phyloP scores from a whole-genome alignment of 2,329 filamentous ascomycete species.

The Fusarium sp. region DNA sequence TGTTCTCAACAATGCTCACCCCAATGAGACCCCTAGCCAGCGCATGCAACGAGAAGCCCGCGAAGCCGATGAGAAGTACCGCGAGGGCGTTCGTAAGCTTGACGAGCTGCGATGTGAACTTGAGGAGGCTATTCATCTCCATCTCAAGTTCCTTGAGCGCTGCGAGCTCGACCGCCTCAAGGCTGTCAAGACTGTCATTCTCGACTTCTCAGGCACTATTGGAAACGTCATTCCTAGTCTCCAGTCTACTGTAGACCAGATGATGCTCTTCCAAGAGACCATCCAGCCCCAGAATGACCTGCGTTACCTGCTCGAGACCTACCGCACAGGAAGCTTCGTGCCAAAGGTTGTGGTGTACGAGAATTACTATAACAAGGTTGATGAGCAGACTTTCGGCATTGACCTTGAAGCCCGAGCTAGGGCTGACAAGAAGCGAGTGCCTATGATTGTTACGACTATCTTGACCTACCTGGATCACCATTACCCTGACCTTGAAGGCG shows the following conservation, averaged over 20 bases:
- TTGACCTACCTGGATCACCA: constrained; percentile 96
- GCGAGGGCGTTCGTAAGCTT: constrained; percentile 84
- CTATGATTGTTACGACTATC: constrained; percentile 90
- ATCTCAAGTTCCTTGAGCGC: constrained; percentile 95
- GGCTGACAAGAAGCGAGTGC: constrained; percentile 95
- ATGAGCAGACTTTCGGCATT: constrained; percentile 97
- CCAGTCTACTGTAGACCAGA: constrained; percentile 95
- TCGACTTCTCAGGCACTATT: constrained; percentile 97
- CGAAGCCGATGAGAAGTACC: constrained; percentile 95
- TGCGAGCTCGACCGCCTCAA: constrained; percentile 96
- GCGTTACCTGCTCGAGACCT: constrained; percentile 95
- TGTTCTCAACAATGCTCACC: constrained; percentile 82
- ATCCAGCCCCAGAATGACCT: constrained; percentile 94
- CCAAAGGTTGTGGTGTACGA: constrained; percentile 94
- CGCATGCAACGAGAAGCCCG: constrained; percentile 88
- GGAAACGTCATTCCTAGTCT: constrained; percentile 98
- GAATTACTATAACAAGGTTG: constrained; percentile 98
- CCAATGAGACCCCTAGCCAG: constrained; percentile 93
- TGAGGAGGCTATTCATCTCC: constrained; percentile 94
- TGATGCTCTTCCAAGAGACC: constrained; percentile 99
- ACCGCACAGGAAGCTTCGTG: constrained; percentile 92
- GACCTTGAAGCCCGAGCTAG: constrained; percentile 95
- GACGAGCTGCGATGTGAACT: constrained; percentile 92
- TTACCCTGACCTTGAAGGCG: constrained; percentile 96
- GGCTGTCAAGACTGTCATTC: constrained; percentile 96